A percentile compares a stretch with the other conserved stretches of the same genome.
Conservation (phyloP, 192 early-diverging fungal species). For the Chytriomyces confervae region DNA sequence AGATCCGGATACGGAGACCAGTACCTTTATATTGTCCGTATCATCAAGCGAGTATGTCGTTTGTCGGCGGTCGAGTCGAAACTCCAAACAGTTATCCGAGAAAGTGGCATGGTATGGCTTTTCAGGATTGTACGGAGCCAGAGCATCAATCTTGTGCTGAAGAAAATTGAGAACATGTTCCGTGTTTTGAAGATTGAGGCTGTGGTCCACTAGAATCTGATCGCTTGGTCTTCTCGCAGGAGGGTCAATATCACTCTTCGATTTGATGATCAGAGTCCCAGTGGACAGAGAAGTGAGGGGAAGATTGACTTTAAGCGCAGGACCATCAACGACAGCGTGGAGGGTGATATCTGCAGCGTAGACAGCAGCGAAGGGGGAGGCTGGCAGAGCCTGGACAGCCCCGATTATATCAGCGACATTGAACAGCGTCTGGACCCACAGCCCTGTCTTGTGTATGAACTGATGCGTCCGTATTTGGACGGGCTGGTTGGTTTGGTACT, state of each 20-base stretch:
- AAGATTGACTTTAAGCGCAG: too few relatives aligned
- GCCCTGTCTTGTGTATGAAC: background rate
- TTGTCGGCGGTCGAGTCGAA: conserved; percentile 17
- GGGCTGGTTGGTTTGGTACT: too few relatives aligned
- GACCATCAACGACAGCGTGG: conserved; percentile 14
- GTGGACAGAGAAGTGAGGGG: too few relatives aligned
- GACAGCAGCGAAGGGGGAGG: background rate
- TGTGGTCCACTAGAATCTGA: background rate
- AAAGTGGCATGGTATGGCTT: too few relatives aligned
- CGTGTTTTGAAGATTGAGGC: conserved; percentile 10
- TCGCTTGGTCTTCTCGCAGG: background rate
- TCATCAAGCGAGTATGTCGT: conserved; percentile 9
- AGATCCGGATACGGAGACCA: too few relatives aligned
- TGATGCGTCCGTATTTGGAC: conserved; percentile 1
- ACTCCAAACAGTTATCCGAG: conserved; percentile 29
- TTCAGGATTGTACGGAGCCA: background rate
- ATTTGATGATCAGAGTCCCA: too few relatives aligned
- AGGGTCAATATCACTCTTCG: too few relatives aligned
- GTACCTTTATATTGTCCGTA: conserved; percentile 24
- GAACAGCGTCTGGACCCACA: conserved; percentile 10
- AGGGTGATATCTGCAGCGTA: background rate
- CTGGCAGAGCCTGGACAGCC: background rate
- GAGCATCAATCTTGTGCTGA: too few relatives aligned
- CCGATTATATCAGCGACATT: conserved; percentile 1
- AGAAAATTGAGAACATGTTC: background rate